These are phyloP conservation scores for Phytophthora litchii DNA, from an alignment of 352 stramenopile species.

Conservation along the genomic window DNA sequence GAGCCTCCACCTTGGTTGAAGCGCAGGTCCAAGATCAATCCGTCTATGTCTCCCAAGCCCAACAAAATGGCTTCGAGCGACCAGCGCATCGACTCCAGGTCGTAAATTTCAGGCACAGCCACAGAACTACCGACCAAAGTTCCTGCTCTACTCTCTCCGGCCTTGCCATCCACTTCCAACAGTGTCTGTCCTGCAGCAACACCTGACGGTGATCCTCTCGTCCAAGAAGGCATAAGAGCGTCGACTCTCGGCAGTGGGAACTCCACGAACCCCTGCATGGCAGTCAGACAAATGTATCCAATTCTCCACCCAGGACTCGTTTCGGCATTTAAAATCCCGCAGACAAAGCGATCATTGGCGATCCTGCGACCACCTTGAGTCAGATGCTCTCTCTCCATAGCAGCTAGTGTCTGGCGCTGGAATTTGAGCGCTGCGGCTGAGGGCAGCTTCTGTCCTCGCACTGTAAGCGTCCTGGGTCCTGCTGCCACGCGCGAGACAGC, in stretches of 20 bases:
- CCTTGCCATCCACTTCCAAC: conserved; percentile 22
- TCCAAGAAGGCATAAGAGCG: conserved; percentile 61
- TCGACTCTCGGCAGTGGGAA: conserved; percentile 71
- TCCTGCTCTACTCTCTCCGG: conserved; percentile 7
- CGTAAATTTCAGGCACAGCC: conserved; percentile 78
- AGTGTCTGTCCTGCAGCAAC: conserved; percentile 15
- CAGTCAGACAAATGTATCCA: conserved; percentile 71
- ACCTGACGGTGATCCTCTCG: conserved; percentile 9
- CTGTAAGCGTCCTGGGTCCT: conserved; percentile 32
- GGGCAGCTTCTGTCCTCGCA: conserved; percentile 41
- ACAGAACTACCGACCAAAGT: conserved; percentile 27
- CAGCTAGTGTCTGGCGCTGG: conserved; percentile 44
- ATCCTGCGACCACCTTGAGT: conserved; percentile 56
- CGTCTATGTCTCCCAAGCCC: conserved; percentile 64
- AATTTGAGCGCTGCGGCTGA: conserved; percentile 36
- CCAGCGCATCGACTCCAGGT: conserved; percentile 89
- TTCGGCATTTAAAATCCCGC: conserved; percentile 71
- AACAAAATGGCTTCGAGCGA: conserved; percentile 82
- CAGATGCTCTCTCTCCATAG: conserved; percentile 63
- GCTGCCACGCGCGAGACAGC: conserved; percentile 40
- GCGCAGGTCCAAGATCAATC: conserved; percentile 76
- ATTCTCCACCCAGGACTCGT: conserved; percentile 81
- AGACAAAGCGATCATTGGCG: conserved; percentile 71
- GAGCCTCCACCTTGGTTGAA: conserved; percentile 80
- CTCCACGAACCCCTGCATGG: conserved; percentile 85